Evolutionary conservation across 306 rosid genomes (phyloP).

Genomic region (Canavalia gladiata): DNA sequence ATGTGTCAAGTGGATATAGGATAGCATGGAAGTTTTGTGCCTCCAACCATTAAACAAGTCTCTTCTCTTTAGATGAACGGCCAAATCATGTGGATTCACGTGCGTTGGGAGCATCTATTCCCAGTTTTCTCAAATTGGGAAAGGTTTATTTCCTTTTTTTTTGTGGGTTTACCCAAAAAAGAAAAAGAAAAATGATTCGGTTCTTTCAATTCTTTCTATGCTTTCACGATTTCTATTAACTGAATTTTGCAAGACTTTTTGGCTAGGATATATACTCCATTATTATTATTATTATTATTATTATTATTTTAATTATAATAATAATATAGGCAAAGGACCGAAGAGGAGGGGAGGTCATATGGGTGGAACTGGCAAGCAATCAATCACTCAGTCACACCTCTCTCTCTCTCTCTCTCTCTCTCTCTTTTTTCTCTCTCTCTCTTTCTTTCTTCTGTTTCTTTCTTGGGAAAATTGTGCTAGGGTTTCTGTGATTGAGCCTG

Average conservation of each 20-base stretch:
- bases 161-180: conserved; percentile 62
- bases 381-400: conserved; percentile 29
- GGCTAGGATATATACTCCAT: conserved; percentile 1
- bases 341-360: neutral
- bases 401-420: neutral
- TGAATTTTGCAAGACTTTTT: conserved; percentile 45
- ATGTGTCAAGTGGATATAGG: conserved; percentile 44
- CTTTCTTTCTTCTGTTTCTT: neutral
- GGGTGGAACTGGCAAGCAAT: conserved; percentile 23
- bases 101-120: conserved; percentile 58
- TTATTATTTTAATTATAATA: too few species aligned
- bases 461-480: conserved; percentile 39
- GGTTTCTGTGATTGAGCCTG: conserved; percentile 49
- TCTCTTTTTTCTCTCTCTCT: neutral
- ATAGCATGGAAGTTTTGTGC: conserved; percentile 46
- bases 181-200: conserved; percentile 60
- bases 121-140: conserved; percentile 62
- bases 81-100: conserved; percentile 43
- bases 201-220: conserved; percentile 41
- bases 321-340: neutral
- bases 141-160: conserved; percentile 46
- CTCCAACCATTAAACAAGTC: neutral
- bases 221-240: conserved; percentile 6
- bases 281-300: neutral
- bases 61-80: neutral